phyloP scores from a whole-genome alignment of 345 rosid genomes.

The Alliaria petiolata region DNA sequence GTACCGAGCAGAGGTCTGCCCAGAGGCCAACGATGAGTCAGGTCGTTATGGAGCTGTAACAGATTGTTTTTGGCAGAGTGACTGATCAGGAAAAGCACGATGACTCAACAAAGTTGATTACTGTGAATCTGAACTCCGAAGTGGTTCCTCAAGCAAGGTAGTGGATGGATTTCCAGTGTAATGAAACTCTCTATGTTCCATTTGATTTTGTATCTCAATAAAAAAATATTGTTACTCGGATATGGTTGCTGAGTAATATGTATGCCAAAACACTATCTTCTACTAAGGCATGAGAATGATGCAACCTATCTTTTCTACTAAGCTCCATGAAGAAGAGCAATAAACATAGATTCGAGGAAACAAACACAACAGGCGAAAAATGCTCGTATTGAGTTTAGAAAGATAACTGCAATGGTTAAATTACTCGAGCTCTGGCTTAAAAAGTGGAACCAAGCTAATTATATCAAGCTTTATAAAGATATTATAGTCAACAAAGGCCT shows the following conservation, averaged over 20 bases:
- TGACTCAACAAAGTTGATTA: background rate
- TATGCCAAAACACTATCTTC: too few relatives aligned
- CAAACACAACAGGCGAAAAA: background rate
- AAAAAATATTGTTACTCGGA: too few relatives aligned
- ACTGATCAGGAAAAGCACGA: background rate
- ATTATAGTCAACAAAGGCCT: background rate
- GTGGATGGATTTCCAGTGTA: background rate
- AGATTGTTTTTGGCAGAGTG: background rate
- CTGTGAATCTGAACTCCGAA: background rate
- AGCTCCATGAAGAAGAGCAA: background rate
- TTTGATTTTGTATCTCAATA: too few relatives aligned
- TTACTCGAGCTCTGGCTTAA: background rate
- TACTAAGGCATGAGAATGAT: background rate
- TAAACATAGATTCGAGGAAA: background rate
- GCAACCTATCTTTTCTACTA: background rate
- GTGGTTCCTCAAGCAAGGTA: background rate
- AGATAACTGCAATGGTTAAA: background rate
- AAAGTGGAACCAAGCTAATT: background rate
- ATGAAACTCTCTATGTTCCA: background rate
- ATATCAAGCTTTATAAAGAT: background rate
- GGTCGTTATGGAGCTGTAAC: background rate
- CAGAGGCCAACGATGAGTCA: background rate
- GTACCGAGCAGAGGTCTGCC: conserved; percentile 1
- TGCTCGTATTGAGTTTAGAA: background rate
- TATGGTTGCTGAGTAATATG: too few relatives aligned